Percentiles rank a stretch among this genome's conserved stretches.
phyloP scores from a whole-genome alignment of 345 rosid genomes.

The Sonneratia alba region DNA sequence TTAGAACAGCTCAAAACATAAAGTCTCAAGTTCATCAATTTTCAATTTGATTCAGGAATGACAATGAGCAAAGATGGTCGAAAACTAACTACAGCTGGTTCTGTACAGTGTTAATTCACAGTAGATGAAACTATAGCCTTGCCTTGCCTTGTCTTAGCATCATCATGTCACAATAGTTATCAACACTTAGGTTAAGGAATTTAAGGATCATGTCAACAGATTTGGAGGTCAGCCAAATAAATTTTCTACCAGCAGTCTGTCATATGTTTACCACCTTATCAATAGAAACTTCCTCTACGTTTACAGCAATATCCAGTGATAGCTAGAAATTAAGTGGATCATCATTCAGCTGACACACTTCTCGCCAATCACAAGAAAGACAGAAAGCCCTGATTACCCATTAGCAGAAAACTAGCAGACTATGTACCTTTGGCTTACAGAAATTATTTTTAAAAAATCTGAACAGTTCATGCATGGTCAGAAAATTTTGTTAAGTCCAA shows the following conservation, averaged over 20 bases:
- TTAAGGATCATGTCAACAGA: neutral
- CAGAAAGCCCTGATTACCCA: neutral
- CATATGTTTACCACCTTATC: neutral
- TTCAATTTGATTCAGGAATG: neutral
- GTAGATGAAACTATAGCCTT: neutral
- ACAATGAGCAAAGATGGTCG: neutral
- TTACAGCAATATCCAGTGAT: neutral
- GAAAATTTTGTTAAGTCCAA: neutral
- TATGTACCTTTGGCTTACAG: neutral
- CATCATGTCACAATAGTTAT: neutral
- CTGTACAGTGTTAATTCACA: neutral
- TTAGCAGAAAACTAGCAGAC: neutral
- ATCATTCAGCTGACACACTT: neutral
- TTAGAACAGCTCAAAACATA: neutral
- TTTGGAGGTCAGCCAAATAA: neutral
- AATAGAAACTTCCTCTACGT: neutral
- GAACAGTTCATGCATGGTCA: neutral
- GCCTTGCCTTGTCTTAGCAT: neutral
- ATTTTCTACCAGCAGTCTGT: neutral
- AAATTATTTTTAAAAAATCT: neutral
- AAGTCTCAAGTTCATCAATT: neutral
- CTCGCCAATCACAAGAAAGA: neutral
- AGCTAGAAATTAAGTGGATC: neutral
- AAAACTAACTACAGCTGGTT: neutral
- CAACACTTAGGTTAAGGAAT: neutral